Base-by-base conservation (phyloP, 768 basidiomycete species). In the Leccinum ochraceum region DNA sequence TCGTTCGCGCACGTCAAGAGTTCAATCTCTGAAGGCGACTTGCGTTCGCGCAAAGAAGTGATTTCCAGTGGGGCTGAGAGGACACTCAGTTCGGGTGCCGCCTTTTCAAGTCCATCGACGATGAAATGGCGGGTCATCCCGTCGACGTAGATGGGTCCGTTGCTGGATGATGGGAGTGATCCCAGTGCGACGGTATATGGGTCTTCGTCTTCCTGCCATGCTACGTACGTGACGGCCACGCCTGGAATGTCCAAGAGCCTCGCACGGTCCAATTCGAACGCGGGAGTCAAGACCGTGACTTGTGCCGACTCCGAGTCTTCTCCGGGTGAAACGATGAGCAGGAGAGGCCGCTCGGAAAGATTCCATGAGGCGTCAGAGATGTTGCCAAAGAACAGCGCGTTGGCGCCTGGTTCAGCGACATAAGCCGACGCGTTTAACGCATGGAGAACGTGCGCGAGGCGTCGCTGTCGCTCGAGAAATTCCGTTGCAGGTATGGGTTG, bases 1-100 rank as follows among this genome's bases (percentile, higher is more conserved):
- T 94, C 89, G 69, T 93, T 94, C 1, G 79, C 90, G 68, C 90
- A 94, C 65, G 80, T 84, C 68, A 96, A 70, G 54, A 94, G 79
- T 5, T 81, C 81, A 13, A 93, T 76, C 68, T 94, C 93, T 51
- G 86, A 78, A 9, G 69, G 63, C 13, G 88, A 90, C 72, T 95
- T 94, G 62, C 87, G 81, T 72, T 94, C 89, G 24, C 92, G 79
- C 24, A 94, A 70, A 44, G 78, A 76, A n/a, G 77, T 80, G 32
- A 94, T 79, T 54, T 81, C 80, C 3, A 71, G 63, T 3, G 86
- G 84, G 0, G 87, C 86, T 20, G 78, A 79, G n/a, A 73, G 61
- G 3, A 89, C 79, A 3, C 57, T 63, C 16, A 75, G 67, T 13
- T 75, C 60, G 11, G 74, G 71, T 3, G 76, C 77, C 1, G 81